Conservation (phyloP, 192 early-diverging fungal genomes). For the Diversispora eburnea region DNA sequence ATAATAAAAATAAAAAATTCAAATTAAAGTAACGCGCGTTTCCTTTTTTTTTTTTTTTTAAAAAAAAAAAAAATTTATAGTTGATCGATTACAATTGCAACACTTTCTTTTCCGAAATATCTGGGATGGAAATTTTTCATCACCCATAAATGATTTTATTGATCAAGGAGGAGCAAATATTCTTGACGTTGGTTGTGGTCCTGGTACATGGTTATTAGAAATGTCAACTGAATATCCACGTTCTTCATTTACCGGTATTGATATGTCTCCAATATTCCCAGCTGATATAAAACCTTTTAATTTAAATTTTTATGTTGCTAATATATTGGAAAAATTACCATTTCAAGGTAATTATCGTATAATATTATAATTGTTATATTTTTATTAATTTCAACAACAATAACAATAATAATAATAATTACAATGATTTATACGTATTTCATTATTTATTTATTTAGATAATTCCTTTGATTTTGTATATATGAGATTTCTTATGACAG, state of each 20-base stretch:
- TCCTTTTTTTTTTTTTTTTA: no score
- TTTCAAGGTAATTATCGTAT: slow-evolving; percentile 42
- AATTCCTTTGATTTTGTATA: slow-evolving; percentile 48
- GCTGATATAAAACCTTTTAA: slow-evolving; percentile 41
- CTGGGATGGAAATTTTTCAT: slow-evolving; percentile 16
- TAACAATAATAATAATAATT: no score
- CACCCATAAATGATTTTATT: background rate
- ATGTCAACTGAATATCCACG: slow-evolving; percentile 49
- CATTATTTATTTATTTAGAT: no score
- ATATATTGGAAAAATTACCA: slow-evolving; percentile 36
- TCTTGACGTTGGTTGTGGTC: slow-evolving; percentile 28
- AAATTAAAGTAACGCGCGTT: no score
- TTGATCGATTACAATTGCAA: slow-evolving; percentile 14
- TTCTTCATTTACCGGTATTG: slow-evolving; percentile 48
- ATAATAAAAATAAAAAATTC: no score
- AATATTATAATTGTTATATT: no score
- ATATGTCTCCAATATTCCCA: slow-evolving; percentile 45
- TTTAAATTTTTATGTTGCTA: slow-evolving; percentile 36
- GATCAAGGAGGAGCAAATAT: slow-evolving; percentile 8
- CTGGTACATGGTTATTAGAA: slow-evolving; percentile 40
- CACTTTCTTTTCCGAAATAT: slow-evolving; percentile 2
- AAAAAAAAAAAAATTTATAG: background rate
- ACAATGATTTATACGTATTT: no score
- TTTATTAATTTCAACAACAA: no score
- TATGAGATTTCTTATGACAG: slow-evolving; percentile 44